phyloP scores from a whole-genome alignment of 257 asterid species.

The Solanum rostratum region DNA sequence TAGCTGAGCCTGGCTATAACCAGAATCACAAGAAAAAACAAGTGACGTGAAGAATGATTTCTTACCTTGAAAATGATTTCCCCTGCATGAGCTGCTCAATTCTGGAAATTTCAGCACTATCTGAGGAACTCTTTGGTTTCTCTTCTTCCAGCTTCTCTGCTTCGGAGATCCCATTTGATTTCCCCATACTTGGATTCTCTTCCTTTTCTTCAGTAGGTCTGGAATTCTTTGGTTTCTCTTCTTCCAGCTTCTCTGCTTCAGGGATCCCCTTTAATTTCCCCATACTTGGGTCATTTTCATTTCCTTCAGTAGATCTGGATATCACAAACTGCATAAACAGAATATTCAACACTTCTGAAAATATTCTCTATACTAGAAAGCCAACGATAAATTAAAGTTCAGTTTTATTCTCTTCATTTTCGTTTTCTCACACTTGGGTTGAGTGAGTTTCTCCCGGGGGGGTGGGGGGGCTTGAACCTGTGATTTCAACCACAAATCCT shows the following conservation, averaged over 20 bases:
- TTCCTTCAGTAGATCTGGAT: conserved; percentile 30
- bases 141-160: conserved; percentile 6
- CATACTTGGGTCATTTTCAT: conserved; percentile 10
- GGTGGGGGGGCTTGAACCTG: no score
- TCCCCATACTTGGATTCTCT: conserved; percentile 10
- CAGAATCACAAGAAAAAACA: not conserved
- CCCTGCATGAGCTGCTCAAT: conserved; percentile 66
- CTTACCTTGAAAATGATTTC: conserved; percentile 59
- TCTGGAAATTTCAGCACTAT: conserved; percentile 34
- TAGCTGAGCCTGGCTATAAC: not conserved
- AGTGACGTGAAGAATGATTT: conserved; percentile 4
- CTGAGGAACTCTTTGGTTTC: conserved; percentile 7
- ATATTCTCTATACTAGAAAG: not conserved
- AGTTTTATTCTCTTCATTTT: not conserved
- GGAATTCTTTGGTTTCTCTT: conserved; percentile 7
- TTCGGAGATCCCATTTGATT: not conserved
- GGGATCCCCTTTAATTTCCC: conserved; percentile 1
- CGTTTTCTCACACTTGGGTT: not conserved
- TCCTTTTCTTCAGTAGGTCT: conserved; percentile 29
- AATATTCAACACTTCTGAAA: not conserved
- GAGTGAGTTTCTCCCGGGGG: not conserved
- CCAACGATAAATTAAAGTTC: not conserved
- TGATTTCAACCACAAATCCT: no score
- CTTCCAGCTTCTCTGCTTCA: not conserved
- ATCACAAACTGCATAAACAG: conserved; percentile 32